Conservation (phyloP, 208 protist species). For the Acanthamoeba healyi region DNA sequence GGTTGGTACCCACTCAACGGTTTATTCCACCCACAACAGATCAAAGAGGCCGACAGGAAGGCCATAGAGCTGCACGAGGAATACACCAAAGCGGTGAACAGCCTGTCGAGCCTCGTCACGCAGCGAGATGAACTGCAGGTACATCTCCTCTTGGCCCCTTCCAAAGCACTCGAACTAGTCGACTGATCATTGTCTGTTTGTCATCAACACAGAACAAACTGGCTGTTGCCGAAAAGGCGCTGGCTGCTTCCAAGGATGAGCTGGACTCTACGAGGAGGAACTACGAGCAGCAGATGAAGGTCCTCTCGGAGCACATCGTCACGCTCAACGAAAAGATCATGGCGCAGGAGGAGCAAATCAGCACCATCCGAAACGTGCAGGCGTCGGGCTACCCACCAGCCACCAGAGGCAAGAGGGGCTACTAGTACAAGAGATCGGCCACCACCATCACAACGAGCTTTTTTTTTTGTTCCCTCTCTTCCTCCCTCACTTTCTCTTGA, state of each 20-base stretch:
- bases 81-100: conserved; percentile 13
- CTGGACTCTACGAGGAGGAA: background rate
- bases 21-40: too few species aligned
- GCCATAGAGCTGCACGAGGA: conserved; percentile 47
- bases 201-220: conserved; percentile 4
- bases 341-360: background rate
- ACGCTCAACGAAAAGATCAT: conserved; percentile 47
- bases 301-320: conserved; percentile 28
- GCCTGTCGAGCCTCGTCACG: background rate
- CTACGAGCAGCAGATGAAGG: conserved; percentile 29
- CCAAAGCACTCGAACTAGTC: too few species aligned
- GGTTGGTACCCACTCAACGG: too few species aligned
- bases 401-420: too few species aligned
- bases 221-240: background rate
- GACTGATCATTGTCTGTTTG: too few species aligned
- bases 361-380: too few species aligned
- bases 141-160: background rate
- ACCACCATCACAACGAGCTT: too few species aligned
- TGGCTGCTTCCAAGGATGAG: conserved; percentile 21
- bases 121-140: conserved; percentile 41
- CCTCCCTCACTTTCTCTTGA: too few species aligned
- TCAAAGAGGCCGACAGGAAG: conserved; percentile 17
- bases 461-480: too few species aligned
- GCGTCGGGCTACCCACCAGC: too few species aligned
- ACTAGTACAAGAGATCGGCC: too few species aligned